Percentiles rank a stretch among this genome's conserved stretches.
phyloP scores from a whole-genome alignment of 2,329 filamentous ascomycete genomes.

The Fusarium sp. region DNA sequence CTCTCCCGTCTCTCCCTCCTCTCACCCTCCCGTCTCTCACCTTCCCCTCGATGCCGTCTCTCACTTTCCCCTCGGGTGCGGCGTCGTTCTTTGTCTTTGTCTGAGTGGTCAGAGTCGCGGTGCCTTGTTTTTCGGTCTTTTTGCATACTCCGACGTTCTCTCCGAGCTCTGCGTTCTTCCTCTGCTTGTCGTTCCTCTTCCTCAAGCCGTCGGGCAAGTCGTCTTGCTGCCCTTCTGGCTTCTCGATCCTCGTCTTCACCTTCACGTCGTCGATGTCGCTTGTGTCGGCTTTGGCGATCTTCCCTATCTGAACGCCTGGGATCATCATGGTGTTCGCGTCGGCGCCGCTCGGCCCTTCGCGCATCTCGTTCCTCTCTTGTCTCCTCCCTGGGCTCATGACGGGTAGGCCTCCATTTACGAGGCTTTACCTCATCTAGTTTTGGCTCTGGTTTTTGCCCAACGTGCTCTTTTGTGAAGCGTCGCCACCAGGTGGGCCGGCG shows the following conservation, averaged over 20 bases:
- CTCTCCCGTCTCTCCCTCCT: neutral
- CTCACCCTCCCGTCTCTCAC: neutral
- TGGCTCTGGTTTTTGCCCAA: neutral
- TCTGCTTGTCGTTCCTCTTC: conserved; percentile 7
- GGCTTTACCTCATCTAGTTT: neutral
- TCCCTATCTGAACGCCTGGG: neutral
- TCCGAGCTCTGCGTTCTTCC: conserved; percentile 3
- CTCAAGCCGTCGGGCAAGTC: conserved; percentile 4
- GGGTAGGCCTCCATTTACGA: neutral
- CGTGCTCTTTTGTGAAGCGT: conserved; percentile 13
- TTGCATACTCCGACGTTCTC: conserved; percentile 8
- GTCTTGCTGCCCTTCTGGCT: neutral
- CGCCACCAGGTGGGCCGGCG: conserved; percentile 10
- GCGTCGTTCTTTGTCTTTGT: neutral
- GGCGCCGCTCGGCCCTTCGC: neutral
- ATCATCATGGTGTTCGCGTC: conserved; percentile 1
- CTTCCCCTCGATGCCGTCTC: neutral
- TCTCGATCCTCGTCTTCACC: neutral
- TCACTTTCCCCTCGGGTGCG: neutral
- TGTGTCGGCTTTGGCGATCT: conserved; percentile 5
- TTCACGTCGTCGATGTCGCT: conserved; percentile 6
- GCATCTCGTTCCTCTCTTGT: conserved; percentile 8
- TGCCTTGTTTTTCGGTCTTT: neutral
- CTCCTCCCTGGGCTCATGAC: neutral
- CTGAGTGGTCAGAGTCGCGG: neutral